Evolutionary conservation across 1,284 basidiomycete genomes (phyloP), one percentile per base, ranked within the genome.

Genomic region (Leccinum pachyderme): DNA sequence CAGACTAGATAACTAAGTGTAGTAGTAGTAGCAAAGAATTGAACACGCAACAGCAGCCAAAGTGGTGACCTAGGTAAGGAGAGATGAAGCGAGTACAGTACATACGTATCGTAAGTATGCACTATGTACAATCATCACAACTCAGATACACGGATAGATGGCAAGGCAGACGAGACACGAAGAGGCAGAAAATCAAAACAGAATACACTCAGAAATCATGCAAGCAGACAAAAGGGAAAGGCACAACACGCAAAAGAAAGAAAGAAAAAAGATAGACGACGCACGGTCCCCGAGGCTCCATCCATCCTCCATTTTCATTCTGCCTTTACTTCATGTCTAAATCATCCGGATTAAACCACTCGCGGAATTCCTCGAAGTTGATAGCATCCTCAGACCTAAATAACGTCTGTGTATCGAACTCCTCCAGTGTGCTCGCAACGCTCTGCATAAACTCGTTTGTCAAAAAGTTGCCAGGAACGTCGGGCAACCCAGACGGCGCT

Each of bases 331-430:
- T 73, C 55, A 70, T 58, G 2, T 69, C 68, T 53, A 72, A 64
- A 58, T 81, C 80, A 53, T 81, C 76, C 24, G 74, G 77, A 63
- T 82, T 82, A 61, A 87, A 86, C 84, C 84, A 87, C 60, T 84
- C 81, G 49, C 81, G 81, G 68, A 86, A 86, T 61, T 85, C 84
- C 62, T 86, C 84, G 59, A 86, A 86, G 62, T 83, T 80, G 63
- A 85, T 69, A 29, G 79, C 76, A 3, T 75, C 75, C 37, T 79
- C 74, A n/a, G 67, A 59, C 43, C 73, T 68, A 63, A 82, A 80
- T 35, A 80, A 49, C 4, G 53, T 46, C 18, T 67, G 64, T 2
- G 71, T 33, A 51, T 81, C 77, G 48, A 83, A 77, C 7, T 76
- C 76, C 28, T 78, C 79, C 57, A 79, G 57, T 27, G 69, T 61